Evolutionary conservation across 441 rosid species (phyloP).

Genomic region (Euphorbia corollata): DNA sequence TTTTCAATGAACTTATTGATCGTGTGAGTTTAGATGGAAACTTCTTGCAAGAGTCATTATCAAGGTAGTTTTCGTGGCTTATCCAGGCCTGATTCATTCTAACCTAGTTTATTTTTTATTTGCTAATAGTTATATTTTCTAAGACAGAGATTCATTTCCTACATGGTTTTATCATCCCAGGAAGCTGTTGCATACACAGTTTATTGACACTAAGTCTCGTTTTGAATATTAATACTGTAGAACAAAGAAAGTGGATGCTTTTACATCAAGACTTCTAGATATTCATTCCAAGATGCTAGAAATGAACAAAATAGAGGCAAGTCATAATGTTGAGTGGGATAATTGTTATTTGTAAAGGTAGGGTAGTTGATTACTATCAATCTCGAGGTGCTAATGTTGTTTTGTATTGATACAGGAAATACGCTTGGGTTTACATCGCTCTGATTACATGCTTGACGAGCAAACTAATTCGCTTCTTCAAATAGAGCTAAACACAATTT

Average conservation of each 20-base stretch:
- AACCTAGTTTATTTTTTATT: not conserved
- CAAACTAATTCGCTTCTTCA: conserved; percentile 92
- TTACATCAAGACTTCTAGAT: conserved; percentile 87
- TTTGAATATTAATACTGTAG: conserved; percentile 36
- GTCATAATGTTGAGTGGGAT: conserved; percentile 5
- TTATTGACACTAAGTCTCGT: not conserved
- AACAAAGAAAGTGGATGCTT: conserved; percentile 78
- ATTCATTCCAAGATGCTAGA: conserved; percentile 88
- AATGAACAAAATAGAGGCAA: conserved; percentile 79
- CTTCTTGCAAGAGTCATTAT: conserved; percentile 71
- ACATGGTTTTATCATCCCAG: not conserved
- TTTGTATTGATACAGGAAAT: conserved; percentile 53
- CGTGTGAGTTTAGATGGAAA: conserved; percentile 89
- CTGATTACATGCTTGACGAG: conserved; percentile 96
- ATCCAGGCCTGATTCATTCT: not conserved
- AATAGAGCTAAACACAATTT: conserved; percentile 85
- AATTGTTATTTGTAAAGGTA: not conserved
- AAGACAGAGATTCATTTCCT: not conserved
- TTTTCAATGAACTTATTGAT: conserved; percentile 89
- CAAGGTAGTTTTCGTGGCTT: conserved; percentile 41
- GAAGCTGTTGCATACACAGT: conserved; percentile 9
- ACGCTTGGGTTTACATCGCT: conserved; percentile 88
- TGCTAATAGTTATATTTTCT: not conserved
- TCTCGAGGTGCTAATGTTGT: conserved; percentile 13
- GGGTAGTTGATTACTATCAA: conserved; percentile 8